Conservation (phyloP, 768 basidiomycete species). For the Mycena alexandri region DNA sequence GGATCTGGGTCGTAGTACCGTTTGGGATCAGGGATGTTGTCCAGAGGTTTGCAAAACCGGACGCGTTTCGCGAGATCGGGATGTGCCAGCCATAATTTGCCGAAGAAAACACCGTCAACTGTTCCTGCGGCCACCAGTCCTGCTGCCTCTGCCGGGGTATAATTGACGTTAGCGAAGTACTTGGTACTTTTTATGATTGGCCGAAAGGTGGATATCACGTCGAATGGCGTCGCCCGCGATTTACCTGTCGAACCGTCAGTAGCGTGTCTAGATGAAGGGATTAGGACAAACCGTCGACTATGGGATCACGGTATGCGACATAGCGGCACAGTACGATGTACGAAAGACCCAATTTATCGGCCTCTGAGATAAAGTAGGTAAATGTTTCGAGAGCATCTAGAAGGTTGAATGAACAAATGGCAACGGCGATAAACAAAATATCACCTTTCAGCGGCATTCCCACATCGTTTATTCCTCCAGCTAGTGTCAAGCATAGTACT, state of each 20-base stretch:
- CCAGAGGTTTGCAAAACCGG: conserved; percentile 49
- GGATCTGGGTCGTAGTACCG: neutral
- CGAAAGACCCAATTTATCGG: conserved; percentile 34
- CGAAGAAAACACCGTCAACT: conserved; percentile 54
- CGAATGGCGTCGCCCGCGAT: neutral
- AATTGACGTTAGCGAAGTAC: conserved; percentile 51
- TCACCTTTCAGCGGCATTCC: conserved; percentile 36
- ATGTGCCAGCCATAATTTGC: conserved; percentile 53
- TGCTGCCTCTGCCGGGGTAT: conserved; percentile 53
- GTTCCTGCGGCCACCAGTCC: conserved; percentile 48
- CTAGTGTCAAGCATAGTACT: neutral
- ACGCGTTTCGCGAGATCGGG: conserved; percentile 56
- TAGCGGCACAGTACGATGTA: conserved; percentile 51
- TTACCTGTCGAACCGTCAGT: neutral
- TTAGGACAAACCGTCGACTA: conserved; percentile 31
- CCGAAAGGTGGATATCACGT: conserved; percentile 47
- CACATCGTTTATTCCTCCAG: conserved; percentile 9
- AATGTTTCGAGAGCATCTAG: conserved; percentile 38
- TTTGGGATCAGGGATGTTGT: conserved; percentile 42
- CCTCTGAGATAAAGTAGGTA: conserved; percentile 37
- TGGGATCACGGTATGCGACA: conserved; percentile 38
- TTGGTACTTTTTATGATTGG: conserved; percentile 46
- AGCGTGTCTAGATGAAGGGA: neutral
- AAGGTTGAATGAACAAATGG: conserved; percentile 4
- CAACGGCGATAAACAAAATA: too few relatives aligned